phyloP scores from a whole-genome alignment of 2,329 filamentous ascomycete species.

The Atkinsonella texensis region DNA sequence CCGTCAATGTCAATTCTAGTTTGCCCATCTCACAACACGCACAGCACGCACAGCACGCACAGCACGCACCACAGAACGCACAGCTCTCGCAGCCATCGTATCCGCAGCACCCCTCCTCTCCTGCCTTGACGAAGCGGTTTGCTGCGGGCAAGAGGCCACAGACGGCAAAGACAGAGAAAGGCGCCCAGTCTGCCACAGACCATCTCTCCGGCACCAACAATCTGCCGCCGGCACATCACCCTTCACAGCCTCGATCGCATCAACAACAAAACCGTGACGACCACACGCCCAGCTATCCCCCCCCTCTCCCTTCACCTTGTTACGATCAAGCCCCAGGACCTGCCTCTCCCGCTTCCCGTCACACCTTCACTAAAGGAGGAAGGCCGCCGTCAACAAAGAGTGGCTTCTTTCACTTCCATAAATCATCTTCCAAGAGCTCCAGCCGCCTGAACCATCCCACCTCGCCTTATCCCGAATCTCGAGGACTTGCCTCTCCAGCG shows the following conservation, averaged over 20 bases:
- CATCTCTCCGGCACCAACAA: slow-evolving; percentile 9
- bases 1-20: slow-evolving; percentile 13
- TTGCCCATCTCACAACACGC: slow-evolving; percentile 24
- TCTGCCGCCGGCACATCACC: slow-evolving; percentile 8
- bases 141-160: slow-evolving; percentile 19
- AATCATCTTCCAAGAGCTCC: slow-evolving; percentile 29
- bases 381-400: slow-evolving; percentile 29
- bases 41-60: slow-evolving; percentile 6
- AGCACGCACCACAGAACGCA: background rate
- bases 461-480: slow-evolving; percentile 23
- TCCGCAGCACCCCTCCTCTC: slow-evolving; percentile 19
- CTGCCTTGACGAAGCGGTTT: slow-evolving; percentile 31
- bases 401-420: slow-evolving; percentile 40
- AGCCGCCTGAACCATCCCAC: slow-evolving; percentile 18
- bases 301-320: slow-evolving; percentile 14
- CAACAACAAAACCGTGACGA: slow-evolving; percentile 14
- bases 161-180: slow-evolving; percentile 10
- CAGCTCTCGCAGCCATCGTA: slow-evolving; percentile 1
- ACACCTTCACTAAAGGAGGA: background rate
- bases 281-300: slow-evolving; percentile 10
- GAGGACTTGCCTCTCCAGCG: slow-evolving; percentile 26
- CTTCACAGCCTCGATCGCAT: slow-evolving; percentile 11
- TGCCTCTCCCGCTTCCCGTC: slow-evolving; percentile 7
- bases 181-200: slow-evolving; percentile 7
- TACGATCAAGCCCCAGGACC: slow-evolving; percentile 1